Conservation (phyloP, 495 filamentous ascomycete species). For the Xylaria palmicola region DNA sequence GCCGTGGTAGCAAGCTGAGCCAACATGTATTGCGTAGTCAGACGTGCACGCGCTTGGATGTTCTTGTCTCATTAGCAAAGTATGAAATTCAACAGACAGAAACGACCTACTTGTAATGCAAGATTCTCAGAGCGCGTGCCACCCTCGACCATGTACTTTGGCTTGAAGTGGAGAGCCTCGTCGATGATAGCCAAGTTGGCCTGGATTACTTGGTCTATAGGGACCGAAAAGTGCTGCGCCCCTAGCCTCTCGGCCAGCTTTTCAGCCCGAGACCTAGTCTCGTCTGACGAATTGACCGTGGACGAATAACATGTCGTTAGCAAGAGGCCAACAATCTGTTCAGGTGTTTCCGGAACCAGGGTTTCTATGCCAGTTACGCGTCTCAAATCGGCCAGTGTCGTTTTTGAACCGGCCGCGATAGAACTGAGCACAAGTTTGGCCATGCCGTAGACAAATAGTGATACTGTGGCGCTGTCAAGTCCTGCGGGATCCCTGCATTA, state of each 20-base stretch:
- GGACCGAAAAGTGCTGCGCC: conserved; percentile 5
- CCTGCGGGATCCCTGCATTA: background rate
- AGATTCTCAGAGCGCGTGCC: conserved; percentile 55
- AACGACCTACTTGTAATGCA: too few relatives aligned
- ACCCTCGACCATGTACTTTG: conserved; percentile 61
- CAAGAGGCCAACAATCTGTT: background rate
- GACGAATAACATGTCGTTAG: background rate
- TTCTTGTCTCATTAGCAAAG: too few relatives aligned
- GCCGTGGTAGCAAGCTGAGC: conserved; percentile 63
- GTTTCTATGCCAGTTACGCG: conserved; percentile 56
- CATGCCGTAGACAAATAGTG: conserved; percentile 61
- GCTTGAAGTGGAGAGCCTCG: conserved; percentile 2
- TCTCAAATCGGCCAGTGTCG: conserved; percentile 42
- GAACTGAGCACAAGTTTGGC: conserved; percentile 52
- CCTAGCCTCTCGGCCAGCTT: conserved; percentile 10
- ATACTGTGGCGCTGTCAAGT: conserved; percentile 17
- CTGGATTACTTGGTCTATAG: conserved; percentile 10
- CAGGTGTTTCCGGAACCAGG: conserved; percentile 58
- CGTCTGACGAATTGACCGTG: background rate
- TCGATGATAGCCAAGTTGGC: conserved; percentile 5
- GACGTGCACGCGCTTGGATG: conserved; percentile 68
- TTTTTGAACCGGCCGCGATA: conserved; percentile 17
- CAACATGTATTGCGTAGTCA: conserved; percentile 69
- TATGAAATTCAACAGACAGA: too few relatives aligned
- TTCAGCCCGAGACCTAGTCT: background rate